A percentile compares a stretch with the other conserved stretches of the same genome.
These are phyloP conservation scores for Lipomyces orientalis DNA, from an alignment of 805 yeast species.

Conservation along the genomic window DNA sequence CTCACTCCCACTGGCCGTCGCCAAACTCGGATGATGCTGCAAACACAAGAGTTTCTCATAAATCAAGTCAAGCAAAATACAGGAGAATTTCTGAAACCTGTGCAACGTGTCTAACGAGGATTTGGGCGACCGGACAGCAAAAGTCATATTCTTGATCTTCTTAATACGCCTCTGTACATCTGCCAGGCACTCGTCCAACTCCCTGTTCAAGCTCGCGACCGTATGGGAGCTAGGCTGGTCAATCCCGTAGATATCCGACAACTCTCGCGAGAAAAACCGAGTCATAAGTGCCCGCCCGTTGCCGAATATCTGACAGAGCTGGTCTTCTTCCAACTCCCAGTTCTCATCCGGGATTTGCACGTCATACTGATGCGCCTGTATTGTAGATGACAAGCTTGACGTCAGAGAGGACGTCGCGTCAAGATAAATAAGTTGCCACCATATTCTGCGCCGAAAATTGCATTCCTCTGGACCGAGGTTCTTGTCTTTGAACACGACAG, in stretches of 20 bases:
- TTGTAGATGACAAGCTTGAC: constrained; percentile 22
- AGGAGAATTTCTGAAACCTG: not conserved
- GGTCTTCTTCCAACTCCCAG: constrained; percentile 19
- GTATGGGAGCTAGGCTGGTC: not conserved
- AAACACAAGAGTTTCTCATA: constrained; percentile 17
- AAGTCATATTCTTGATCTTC: constrained; percentile 2
- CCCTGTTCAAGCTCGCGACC: not conserved
- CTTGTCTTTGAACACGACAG: constrained; percentile 12
- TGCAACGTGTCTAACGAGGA: not conserved
- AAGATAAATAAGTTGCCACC: constrained; percentile 28
- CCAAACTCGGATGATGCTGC: constrained; percentile 10
- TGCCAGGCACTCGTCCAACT: not conserved
- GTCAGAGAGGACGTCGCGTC: constrained; percentile 20
- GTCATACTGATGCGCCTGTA: constrained; percentile 12
- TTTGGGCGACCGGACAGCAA: not conserved
- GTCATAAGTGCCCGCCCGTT: constrained; percentile 19
- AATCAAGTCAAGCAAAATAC: constrained; percentile 9
- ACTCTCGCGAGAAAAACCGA: constrained; percentile 12
- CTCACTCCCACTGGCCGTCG: not conserved
- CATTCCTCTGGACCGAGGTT: not conserved
- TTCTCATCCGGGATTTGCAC: constrained; percentile 25
- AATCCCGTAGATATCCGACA: constrained; percentile 30
- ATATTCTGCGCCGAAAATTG: constrained; percentile 17
- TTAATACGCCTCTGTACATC: not conserved
- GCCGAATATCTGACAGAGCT: constrained; percentile 18